phyloP scores from a whole-genome alignment of 2,329 filamentous ascomycete species.

The Aspergillus sp. region DNA sequence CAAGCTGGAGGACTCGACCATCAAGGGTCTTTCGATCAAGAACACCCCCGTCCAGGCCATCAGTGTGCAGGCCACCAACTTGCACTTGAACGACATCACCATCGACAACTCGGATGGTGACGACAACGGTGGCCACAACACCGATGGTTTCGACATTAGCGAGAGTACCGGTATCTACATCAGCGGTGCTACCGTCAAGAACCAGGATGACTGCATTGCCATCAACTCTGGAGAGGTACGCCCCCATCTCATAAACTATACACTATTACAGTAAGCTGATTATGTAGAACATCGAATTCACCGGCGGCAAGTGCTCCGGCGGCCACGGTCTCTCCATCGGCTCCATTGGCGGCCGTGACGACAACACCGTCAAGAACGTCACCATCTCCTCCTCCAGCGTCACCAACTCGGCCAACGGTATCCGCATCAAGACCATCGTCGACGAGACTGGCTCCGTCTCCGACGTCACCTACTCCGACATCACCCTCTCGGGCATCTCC shows the following conservation, averaged over 20 bases:
- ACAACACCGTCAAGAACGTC: constrained; percentile 52
- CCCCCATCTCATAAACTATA: too few relatives aligned
- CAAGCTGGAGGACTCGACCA: constrained; percentile 22
- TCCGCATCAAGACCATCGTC: constrained; percentile 47
- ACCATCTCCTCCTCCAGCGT: constrained; percentile 48
- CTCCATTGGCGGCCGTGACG: constrained; percentile 41
- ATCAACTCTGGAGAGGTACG: constrained; percentile 47
- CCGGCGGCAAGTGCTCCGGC: constrained; percentile 35
- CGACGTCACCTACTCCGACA: constrained; percentile 49
- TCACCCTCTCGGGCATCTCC: constrained; percentile 47
- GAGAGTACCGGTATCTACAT: constrained; percentile 48
- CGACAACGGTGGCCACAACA: constrained; percentile 46
- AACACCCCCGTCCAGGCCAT: constrained; percentile 34
- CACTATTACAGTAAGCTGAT: too few relatives aligned
- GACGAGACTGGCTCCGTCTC: constrained; percentile 49
- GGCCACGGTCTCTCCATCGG: constrained; percentile 31
- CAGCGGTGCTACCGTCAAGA: constrained; percentile 50
- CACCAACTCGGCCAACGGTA: constrained; percentile 34
- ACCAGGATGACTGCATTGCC: constrained; percentile 60
- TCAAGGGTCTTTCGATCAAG: constrained; percentile 25
- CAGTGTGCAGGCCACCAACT: constrained; percentile 41
- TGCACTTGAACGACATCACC: constrained; percentile 49
- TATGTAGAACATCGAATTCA: constrained; percentile 42
- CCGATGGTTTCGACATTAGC: constrained; percentile 57
- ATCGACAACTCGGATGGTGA: constrained; percentile 57